Evolutionary conservation across 2,329 filamentous ascomycete genomes (phyloP).

Genomic region (Tolypocladium sp.): DNA sequence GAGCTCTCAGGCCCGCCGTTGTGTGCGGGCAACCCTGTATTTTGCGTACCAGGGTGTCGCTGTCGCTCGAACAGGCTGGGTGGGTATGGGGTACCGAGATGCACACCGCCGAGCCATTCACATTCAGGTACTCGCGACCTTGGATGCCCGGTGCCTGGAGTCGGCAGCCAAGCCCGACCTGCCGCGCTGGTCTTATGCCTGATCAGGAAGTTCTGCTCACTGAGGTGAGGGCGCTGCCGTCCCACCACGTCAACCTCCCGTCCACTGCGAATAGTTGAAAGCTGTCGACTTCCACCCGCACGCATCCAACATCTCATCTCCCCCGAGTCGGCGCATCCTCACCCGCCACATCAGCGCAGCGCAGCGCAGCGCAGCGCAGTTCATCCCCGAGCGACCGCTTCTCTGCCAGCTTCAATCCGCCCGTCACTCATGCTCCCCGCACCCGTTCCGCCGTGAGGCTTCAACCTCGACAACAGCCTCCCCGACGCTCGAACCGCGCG

Average conservation of each 20-base stretch:
- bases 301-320: not conserved
- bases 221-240: not conserved
- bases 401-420: not conserved
- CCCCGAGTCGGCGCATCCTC: not conserved
- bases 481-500: not conserved
- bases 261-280: not conserved
- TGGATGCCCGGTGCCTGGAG: not conserved
- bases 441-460: slow-evolving; percentile 10
- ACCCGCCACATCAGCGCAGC: not conserved
- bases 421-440: slow-evolving; percentile 9
- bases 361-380: not conserved
- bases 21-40: no score
- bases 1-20: no score
- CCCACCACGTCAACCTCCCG: not conserved
- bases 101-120: rapidly evolving
- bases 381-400: not conserved
- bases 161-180: not conserved
- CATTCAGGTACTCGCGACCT: not conserved
- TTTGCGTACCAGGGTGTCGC: no score
- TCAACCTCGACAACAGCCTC: not conserved
- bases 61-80: no score
- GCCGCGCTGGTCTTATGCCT: not conserved
- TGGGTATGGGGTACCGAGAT: not conserved
- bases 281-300: not conserved
- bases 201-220: not conserved